These are phyloP conservation scores for Lactarius hengduanensis DNA, from an alignment of 768 basidiomycete species.

Conservation along the genomic window DNA sequence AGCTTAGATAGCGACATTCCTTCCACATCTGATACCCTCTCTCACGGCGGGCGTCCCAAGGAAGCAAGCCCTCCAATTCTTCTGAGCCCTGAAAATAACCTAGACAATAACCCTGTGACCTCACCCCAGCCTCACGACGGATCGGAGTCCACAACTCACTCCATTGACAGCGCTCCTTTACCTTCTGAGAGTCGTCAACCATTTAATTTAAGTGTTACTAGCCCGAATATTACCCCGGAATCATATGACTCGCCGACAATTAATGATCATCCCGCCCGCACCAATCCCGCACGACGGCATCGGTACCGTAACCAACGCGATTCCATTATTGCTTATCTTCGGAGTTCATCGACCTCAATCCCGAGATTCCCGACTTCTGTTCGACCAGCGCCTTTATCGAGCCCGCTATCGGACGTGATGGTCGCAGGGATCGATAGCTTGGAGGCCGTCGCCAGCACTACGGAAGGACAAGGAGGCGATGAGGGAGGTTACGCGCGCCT, in stretches of 20 bases:
- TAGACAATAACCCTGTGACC: not conserved
- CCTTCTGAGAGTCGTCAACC: conserved; percentile 5
- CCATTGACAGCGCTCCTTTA: not conserved
- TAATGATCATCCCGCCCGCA: conserved; percentile 3
- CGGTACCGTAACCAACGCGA: conserved; percentile 46
- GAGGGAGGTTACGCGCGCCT: not conserved
- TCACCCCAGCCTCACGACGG: not conserved
- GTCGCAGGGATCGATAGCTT: not conserved
- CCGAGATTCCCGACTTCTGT: conserved; percentile 10
- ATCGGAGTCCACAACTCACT: not conserved
- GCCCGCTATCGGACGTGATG: conserved; percentile 1
- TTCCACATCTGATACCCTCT: not conserved
- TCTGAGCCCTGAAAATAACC: not conserved
- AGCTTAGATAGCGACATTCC: not conserved
- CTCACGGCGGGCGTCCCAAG: not conserved
- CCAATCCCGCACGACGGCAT: conserved; percentile 29
- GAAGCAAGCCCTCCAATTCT: not conserved
- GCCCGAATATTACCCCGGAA: conserved; percentile 7
- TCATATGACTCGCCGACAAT: not conserved
- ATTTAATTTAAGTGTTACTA: conserved; percentile 1
- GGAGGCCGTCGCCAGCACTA: not conserved
- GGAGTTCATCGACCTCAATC: conserved; percentile 14
- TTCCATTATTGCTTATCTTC: conserved; percentile 50
- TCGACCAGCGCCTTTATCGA: not conserved
- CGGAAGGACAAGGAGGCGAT: not conserved